phyloP scores from a whole-genome alignment of 75 land plant species.

The Cryptomeria japonica region DNA sequence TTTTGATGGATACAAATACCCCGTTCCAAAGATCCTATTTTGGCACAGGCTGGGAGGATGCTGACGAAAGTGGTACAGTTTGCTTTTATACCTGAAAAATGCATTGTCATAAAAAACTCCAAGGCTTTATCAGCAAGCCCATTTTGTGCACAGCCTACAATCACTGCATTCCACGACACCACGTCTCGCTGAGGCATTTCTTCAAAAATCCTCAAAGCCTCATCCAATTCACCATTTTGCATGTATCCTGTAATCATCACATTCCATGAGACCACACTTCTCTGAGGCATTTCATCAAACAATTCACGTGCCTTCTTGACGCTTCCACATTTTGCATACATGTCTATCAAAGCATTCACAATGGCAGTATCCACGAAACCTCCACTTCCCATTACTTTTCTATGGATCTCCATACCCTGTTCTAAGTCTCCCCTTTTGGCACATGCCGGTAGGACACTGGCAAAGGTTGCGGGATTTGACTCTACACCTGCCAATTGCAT shows the following conservation, averaged over 20 bases:
- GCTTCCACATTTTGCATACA: slow-evolving; percentile 8
- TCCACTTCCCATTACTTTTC: background rate
- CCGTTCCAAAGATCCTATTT: slow-evolving; percentile 14
- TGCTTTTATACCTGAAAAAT: slow-evolving; percentile 16
- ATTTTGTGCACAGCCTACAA: background rate
- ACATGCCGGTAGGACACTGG: background rate
- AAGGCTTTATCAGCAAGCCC: slow-evolving; percentile 8
- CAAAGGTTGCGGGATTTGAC: slow-evolving; percentile 10
- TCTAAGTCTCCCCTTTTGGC: background rate
- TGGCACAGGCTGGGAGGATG: slow-evolving; percentile 24
- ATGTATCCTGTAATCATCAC: background rate
- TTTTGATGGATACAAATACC: slow-evolving; percentile 1
- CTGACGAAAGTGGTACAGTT: slow-evolving; percentile 18
- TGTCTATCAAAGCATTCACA: background rate
- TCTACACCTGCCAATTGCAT: slow-evolving; percentile 11
- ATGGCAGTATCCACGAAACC: background rate
- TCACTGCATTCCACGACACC: background rate
- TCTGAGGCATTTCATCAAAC: background rate
- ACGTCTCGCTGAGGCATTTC: slow-evolving; percentile 4
- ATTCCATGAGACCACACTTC: slow-evolving; percentile 5
- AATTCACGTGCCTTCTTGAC: background rate
- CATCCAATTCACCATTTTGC: background rate
- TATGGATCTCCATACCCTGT: background rate
- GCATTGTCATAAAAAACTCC: slow-evolving; percentile 25
- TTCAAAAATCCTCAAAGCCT: background rate